Evolutionary conservation across 2,329 filamentous ascomycete species (phyloP).

Genomic region (Xylaria sp.): DNA sequence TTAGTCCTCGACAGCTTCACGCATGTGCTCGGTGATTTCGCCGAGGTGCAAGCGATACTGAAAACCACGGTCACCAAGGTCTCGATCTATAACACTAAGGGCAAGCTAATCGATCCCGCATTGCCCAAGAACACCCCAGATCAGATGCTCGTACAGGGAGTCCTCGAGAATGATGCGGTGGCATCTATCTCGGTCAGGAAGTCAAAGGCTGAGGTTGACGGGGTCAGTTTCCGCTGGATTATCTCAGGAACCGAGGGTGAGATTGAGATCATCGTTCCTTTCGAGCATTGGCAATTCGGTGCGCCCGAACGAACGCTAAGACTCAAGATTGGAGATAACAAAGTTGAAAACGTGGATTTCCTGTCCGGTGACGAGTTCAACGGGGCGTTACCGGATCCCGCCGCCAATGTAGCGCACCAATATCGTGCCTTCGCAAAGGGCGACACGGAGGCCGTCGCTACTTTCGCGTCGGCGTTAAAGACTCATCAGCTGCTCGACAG

Average conservation of each 20-base stretch:
- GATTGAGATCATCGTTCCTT: constrained; percentile 36
- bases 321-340: constrained; percentile 28
- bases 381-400: constrained; percentile 16
- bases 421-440: constrained; percentile 35
- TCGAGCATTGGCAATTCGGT: constrained; percentile 30
- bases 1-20: constrained; percentile 44
- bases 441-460: constrained; percentile 16
- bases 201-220: constrained; percentile 29
- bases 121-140: constrained; percentile 42
- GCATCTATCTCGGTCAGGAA: constrained; percentile 40
- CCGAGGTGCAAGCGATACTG: constrained; percentile 34
- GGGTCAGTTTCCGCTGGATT: constrained; percentile 40
- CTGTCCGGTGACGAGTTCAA: constrained; percentile 15
- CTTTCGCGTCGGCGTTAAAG: constrained; percentile 34
- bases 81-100: constrained; percentile 32
- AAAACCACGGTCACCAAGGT: constrained; percentile 33
- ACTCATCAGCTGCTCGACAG: constrained; percentile 31
- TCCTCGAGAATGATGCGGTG: constrained; percentile 39
- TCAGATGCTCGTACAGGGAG: constrained; percentile 44
- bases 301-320: constrained; percentile 20
- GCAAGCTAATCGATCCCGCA: constrained; percentile 32
- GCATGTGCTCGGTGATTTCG: constrained; percentile 43
- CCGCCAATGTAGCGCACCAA: constrained; percentile 30
- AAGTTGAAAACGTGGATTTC: constrained; percentile 21
- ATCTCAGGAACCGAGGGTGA: constrained; percentile 47